Evolutionary conservation across 2,329 filamentous ascomycete species (phyloP).

Genomic region (Chlorencoelia australis): DNA sequence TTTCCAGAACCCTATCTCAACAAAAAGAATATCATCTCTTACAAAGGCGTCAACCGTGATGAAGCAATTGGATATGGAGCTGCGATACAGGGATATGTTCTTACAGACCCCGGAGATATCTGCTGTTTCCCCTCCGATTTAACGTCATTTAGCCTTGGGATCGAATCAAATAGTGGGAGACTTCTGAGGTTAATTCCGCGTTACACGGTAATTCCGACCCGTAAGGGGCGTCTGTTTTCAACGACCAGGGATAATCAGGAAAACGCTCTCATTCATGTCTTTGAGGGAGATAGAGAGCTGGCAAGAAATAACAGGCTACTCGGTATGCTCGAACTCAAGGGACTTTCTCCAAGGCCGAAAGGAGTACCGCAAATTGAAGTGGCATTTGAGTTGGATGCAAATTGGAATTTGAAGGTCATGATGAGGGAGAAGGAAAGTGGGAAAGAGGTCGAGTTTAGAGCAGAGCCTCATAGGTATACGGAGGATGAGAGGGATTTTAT

Average conservation of each 20-base stretch:
- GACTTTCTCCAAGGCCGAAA: constrained; percentile 41
- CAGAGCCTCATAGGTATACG: background rate
- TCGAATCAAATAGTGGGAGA: constrained; percentile 5
- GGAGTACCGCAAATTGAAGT: constrained; percentile 14
- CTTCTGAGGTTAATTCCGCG: constrained; percentile 5
- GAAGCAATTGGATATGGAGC: constrained; percentile 3
- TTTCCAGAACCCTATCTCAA: constrained; percentile 7
- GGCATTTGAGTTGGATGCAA: constrained; percentile 12
- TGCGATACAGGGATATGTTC: constrained; percentile 1
- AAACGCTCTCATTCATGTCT: constrained; percentile 55
- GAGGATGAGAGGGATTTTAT: background rate
- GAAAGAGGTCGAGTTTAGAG: background rate
- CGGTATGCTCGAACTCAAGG: constrained; percentile 56
- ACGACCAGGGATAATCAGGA: constrained; percentile 44
- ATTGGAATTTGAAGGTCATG: constrained; percentile 10
- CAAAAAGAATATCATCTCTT: background rate
- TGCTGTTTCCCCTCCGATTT: constrained; percentile 1
- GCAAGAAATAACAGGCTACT: constrained; percentile 62
- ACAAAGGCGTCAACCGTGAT: constrained; percentile 1
- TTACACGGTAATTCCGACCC: constrained; percentile 5
- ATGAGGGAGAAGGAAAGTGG: background rate
- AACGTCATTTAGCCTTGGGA: constrained; percentile 3
- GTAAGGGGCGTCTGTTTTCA: constrained; percentile 36
- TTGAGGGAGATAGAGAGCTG: constrained; percentile 60
- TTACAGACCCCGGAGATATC: too few relatives aligned